These are phyloP conservation scores for Spiromastix sp. DNA, from an alignment of 2,329 filamentous ascomycete genomes.

Conservation along the genomic window DNA sequence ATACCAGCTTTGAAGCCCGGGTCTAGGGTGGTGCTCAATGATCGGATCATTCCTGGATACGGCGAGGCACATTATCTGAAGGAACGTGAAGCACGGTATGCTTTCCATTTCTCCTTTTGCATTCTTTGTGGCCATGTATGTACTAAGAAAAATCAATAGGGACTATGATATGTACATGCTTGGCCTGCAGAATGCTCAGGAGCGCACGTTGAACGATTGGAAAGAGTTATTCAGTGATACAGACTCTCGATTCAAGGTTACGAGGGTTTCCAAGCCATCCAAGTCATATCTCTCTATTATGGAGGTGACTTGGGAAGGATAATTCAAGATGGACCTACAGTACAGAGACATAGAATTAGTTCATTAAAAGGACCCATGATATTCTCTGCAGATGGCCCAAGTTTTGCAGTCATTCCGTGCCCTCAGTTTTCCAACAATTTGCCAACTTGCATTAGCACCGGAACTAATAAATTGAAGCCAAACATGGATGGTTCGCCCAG, in stretches of 20 bases:
- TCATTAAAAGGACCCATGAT: too few species aligned
- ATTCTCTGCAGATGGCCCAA: too few species aligned
- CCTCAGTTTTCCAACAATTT: too few species aligned
- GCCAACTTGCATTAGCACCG: too few species aligned
- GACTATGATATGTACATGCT: background rate
- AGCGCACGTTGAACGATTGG: background rate
- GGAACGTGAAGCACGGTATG: background rate
- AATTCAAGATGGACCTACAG: too few species aligned
- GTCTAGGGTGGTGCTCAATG: constrained; percentile 32
- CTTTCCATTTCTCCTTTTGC: background rate
- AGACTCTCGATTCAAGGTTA: background rate
- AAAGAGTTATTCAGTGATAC: background rate
- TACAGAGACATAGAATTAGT: too few species aligned
- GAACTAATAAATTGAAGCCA: too few species aligned
- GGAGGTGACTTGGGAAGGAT: too few species aligned
- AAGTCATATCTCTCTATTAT: background rate
- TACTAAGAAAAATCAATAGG: background rate
- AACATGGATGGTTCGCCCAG: too few species aligned
- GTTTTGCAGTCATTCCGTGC: too few species aligned
- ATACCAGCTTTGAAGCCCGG: constrained; percentile 48
- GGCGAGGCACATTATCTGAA: background rate
- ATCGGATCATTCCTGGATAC: background rate
- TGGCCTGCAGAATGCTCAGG: background rate
- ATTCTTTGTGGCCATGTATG: background rate
- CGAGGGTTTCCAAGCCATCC: background rate